Conservation (phyloP, 306 rosid genomes). For the Pterocarpus santalinus region DNA sequence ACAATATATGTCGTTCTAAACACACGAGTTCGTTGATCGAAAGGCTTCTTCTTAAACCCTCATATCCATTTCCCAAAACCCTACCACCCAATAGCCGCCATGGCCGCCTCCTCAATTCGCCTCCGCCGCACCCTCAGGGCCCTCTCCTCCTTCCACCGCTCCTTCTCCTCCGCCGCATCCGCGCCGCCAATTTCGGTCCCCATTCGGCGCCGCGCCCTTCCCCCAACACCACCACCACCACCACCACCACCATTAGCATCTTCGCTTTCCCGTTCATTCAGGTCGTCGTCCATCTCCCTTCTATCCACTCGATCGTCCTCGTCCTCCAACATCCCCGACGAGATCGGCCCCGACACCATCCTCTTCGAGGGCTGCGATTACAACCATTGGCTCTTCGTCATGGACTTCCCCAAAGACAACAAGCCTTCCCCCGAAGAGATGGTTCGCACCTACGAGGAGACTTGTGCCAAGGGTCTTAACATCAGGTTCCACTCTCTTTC, state of each 20-base stretch:
- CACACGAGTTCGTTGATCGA: too few species aligned
- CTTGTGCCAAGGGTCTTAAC: constrained; percentile 81
- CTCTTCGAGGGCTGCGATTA: constrained; percentile 93
- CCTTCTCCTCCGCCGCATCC: constrained; percentile 42
- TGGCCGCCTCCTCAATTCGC: constrained; percentile 70
- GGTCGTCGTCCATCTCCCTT: constrained; percentile 51
- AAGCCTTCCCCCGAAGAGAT: constrained; percentile 66
- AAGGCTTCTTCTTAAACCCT: neutral
- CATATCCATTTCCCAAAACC: constrained; percentile 38
- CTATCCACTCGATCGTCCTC: constrained; percentile 53
- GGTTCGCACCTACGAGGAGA: constrained; percentile 71
- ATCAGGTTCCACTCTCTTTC: constrained; percentile 61
- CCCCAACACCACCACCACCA: constrained; percentile 9
- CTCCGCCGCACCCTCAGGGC: constrained; percentile 60
- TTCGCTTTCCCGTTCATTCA: constrained; percentile 49
- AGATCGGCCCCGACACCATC: constrained; percentile 73
- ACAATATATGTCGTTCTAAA: too few species aligned
- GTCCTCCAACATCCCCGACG: constrained; percentile 40
- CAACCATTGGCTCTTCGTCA: constrained; percentile 86
- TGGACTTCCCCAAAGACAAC: constrained; percentile 66
- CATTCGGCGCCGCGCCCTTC: neutral
- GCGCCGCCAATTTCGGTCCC: constrained; percentile 28
- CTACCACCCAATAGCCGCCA: constrained; percentile 37
- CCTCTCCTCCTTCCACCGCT: constrained; percentile 53
- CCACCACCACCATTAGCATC: neutral